Base-by-base conservation (phyloP, 768 basidiomycete species). In the Leccinum truebloodii region DNA sequence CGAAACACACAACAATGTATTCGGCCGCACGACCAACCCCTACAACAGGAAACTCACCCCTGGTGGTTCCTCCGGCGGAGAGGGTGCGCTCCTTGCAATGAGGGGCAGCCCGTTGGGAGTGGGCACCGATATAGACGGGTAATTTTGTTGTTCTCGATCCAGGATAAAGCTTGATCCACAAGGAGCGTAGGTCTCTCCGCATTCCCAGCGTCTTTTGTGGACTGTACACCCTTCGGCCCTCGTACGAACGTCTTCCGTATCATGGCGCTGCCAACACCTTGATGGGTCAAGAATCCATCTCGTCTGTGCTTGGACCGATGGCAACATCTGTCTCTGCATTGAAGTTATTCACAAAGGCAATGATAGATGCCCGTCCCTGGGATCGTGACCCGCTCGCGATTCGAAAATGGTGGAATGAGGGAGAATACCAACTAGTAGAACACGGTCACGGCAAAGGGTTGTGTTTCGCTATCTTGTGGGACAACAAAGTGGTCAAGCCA, bases 21-120 rank as follows among this genome's bases (percentile, higher is more conserved):
- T 89, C 64, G 93, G 93, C 1, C 79, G 90, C 50, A 95, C 94
- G 1, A 71, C 77, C 16, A 94, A 94, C 67, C 92, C 94, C 0
- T 80, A 80, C 71, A 93, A 94, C 67, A 82, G 87, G 16, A 79
- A 79, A 20, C 79, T 92, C 49, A 92, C 89, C 4, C 74, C 81
- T 6, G 94, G 94, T 16, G 94, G 94, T 0, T 94, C 92, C 1
- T 90, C 89, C 3, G 94, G 94, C 5, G 94, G 94, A 34, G 94
- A 95, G 76, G 89, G 89, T 32, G 91, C 92, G 0, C 80, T 95
- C 3, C 71, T 95, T 41, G 87, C 66, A 50, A 63, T 75, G 65
- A 77, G 71, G 54, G 83, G 83, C 26, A 77, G 76, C 39, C 76
- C 78, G 5, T 57, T 84, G 66, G 90, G 91, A 26, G 83, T 93